Base-by-base conservation (phyloP, 1,284 basidiomycete genomes). In the Ganoderma boninense region DNA sequence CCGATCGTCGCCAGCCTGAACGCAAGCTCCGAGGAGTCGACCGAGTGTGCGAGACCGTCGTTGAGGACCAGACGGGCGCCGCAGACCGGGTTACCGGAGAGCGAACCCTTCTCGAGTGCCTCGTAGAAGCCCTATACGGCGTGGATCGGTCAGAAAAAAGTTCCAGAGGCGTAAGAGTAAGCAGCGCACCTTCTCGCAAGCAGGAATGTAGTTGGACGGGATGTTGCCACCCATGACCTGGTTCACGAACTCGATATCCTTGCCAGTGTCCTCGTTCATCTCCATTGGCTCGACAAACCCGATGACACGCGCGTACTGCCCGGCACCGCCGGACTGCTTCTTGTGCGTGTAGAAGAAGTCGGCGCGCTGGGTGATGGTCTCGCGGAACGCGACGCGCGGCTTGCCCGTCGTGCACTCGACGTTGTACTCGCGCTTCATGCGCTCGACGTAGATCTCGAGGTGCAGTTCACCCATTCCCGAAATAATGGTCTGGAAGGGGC, bases 401-500 rank as follows among this genome's bases (percentile, higher is more conserved):
- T 97, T 97, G 71, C 98, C 97, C 2, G 97, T 99, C 13, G 91
- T 89, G 80, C 97, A 98, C 44, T 95, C 91, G 35, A 97, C 95
- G 73, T 95, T 95, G 85, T 99, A 99, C 84, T 99, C 98, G 70
- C 98, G 93, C 76, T 92, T 93, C 97, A 99, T 99, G 59, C 98
- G 94, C 82, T 99, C 98, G 72, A 99, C 97, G 84, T 99, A 99
- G 79, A 99, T 98, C 80, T 99, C 98, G 35, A 99, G 89, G 80
- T 99, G 98, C 13, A 99, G 89, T 83, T 99, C 98, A 40, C 97
- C 98, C 98, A 99, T 99, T 23, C 98, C 98, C 43, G 96, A 97
- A 73, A 99, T 99, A 81, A 99, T 99, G n/a, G 98, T 99, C 93
- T 96, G 75, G 60, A 26, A 4, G 46, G 4, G 29, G 64, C n/a